phyloP scores from a whole-genome alignment of 176 grass and related monocot genomes.

The Phragmites australis region DNA sequence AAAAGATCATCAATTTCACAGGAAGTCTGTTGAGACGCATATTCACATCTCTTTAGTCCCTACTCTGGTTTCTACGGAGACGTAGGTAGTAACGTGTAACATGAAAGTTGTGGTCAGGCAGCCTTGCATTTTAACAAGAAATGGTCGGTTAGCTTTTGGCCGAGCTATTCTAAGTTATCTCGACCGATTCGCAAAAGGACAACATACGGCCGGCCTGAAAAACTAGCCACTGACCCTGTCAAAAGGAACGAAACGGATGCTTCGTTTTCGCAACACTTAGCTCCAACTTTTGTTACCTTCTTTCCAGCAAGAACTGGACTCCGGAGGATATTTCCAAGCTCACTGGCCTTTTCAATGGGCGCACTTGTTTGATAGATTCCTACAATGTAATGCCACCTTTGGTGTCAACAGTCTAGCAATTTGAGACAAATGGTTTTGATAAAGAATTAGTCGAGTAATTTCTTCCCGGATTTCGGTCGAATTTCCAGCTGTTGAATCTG shows the following conservation, averaged over 20 bases:
- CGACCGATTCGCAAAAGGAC: slow-evolving; percentile 26
- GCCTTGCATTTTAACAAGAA: slow-evolving; percentile 27
- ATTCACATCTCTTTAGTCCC: too few species aligned
- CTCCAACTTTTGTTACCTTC: slow-evolving; percentile 20
- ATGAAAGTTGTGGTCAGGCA: not conserved
- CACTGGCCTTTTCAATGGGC: not conserved
- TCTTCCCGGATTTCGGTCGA: not conserved
- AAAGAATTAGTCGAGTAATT: not conserved
- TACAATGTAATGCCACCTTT: not conserved
- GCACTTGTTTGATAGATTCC: slow-evolving; percentile 27
- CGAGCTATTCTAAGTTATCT: slow-evolving; percentile 43
- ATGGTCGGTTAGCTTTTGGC: slow-evolving; percentile 35
- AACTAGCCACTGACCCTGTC: slow-evolving; percentile 31
- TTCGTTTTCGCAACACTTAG: slow-evolving; percentile 27
- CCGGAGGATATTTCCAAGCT: slow-evolving; percentile 13
- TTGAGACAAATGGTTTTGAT: not conserved
- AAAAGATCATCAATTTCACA: too few species aligned
- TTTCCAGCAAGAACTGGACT: slow-evolving; percentile 21
- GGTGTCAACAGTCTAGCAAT: not conserved
- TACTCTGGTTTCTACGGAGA: too few species aligned
- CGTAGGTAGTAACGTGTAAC: too few species aligned
- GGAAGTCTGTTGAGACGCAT: too few species aligned
- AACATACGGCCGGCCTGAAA: slow-evolving; percentile 42
- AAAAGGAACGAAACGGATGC: slow-evolving; percentile 33
- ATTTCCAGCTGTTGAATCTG: not conserved